phyloP scores from a whole-genome alignment of 2,329 filamentous ascomycete species.

The Fusarium albidum region DNA sequence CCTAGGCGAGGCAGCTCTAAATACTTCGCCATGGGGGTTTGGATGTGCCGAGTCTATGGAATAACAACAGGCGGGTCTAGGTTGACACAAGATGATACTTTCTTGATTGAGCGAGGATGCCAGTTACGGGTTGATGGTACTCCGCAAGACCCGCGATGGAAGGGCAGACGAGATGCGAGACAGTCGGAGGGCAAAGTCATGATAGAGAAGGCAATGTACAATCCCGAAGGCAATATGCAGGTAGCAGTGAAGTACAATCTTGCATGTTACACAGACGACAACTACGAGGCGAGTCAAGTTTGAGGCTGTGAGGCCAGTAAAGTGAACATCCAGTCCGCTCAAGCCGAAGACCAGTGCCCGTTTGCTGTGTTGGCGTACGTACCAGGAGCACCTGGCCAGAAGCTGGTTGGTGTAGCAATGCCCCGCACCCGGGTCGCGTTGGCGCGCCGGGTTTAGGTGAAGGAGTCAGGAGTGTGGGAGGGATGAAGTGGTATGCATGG shows the following conservation, averaged over 20 bases:
- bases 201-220: slow-evolving; percentile 14
- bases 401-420: slow-evolving; percentile 20
- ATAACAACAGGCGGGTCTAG: neutral
- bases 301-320: slow-evolving; percentile 26
- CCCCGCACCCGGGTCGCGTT: slow-evolving; percentile 24
- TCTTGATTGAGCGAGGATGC: neutral
- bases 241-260: slow-evolving; percentile 18
- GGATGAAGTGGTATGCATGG: slow-evolving; percentile 16
- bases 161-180: slow-evolving; percentile 24
- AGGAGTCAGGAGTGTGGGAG: slow-evolving; percentile 1
- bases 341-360: slow-evolving; percentile 13
- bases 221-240: slow-evolving; percentile 7
- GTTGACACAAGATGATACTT: neutral
- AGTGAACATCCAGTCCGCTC: slow-evolving; percentile 15
- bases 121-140: slow-evolving; percentile 2
- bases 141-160: slow-evolving; percentile 8
- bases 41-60: neutral
- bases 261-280: slow-evolving; percentile 7
- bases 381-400: slow-evolving; percentile 11
- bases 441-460: slow-evolving; percentile 3
- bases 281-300: neutral
- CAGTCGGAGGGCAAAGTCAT: slow-evolving; percentile 19
- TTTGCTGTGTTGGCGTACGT: neutral
- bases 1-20: neutral
- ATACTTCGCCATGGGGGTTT: neutral